Base-by-base conservation (phyloP, 768 basidiomycete species). In the Naematelia encephala region DNA sequence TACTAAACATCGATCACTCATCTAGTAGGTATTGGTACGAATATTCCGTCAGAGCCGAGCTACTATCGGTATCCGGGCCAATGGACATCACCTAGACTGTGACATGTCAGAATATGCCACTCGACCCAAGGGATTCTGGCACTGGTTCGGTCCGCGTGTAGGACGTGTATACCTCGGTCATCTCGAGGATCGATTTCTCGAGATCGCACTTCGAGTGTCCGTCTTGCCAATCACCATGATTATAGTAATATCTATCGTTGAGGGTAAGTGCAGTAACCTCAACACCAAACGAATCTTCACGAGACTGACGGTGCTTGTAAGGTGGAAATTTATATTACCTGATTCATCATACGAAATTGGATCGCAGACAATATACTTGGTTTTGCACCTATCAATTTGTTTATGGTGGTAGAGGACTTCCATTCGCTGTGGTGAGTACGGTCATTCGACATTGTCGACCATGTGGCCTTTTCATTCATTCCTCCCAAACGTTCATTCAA, bases 351-450 rank as follows among this genome's bases (percentile, higher is more conserved):
- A 29, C 26, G 21, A 22, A 16, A 19, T 5, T 21, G 4, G 21
- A 16, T 16, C 12, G 23, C n/a, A 29, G 51, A 4, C 5, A 53
- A n/a, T 53, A 30, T 34, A 10, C 23, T n/a, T 23, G 26, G 12
- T 27, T 53, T 14, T 23, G 25, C 4, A 5, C 29, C 19, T 53
- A 53, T 34, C 28, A 53, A 19, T n/a, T 53, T 2, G 21, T 53
- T 16, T 53, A 53, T 34, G 51, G 51, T 16, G 51, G 51, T 14
- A 27, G 51, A 53, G 51, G 51, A 29, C 25, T 53, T 5, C 34
- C 29, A 12, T 53, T 53, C 14, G 51, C 51, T 30, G 29, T 39
- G 51, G 51, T 51, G 12, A 43, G 42, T n/a, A n/a, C n/a, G n/a
- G n/a, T 39, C 34, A 39, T 8, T 39, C 34, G 34, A 8, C 34